These are phyloP conservation scores for Phaeoacremonium minimum DNA, from an alignment of 2,329 filamentous ascomycete genomes.

Conservation along the genomic window DNA sequence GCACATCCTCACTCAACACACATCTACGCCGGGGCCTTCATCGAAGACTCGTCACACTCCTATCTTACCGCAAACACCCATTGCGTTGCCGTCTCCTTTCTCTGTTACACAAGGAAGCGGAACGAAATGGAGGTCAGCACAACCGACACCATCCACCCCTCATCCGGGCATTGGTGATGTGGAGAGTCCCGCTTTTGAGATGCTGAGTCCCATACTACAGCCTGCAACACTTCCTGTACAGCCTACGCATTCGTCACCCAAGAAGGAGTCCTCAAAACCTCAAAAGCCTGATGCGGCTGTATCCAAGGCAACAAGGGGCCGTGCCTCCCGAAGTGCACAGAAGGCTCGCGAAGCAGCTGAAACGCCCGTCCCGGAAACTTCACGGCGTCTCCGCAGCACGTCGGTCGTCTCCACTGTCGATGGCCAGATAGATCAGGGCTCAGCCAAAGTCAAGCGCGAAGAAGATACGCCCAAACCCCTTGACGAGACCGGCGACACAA, in stretches of 20 bases:
- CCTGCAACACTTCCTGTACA: slow-evolving; percentile 30
- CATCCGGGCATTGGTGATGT: slow-evolving; percentile 30
- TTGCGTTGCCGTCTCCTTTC: slow-evolving; percentile 7
- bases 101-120: slow-evolving; percentile 27
- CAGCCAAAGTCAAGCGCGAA: slow-evolving; percentile 53
- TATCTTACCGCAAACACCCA: slow-evolving; percentile 14
- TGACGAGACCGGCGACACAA: slow-evolving; percentile 53
- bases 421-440: slow-evolving; percentile 37
- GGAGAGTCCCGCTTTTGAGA: slow-evolving; percentile 52
- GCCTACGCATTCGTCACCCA: slow-evolving; percentile 24
- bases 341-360: slow-evolving; percentile 25
- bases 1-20: slow-evolving; percentile 7
- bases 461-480: slow-evolving; percentile 48
- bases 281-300: slow-evolving; percentile 17
- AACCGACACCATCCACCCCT: slow-evolving; percentile 55
- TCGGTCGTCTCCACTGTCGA: slow-evolving; percentile 9
- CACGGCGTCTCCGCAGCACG: slow-evolving; percentile 6
- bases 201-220: slow-evolving; percentile 49
- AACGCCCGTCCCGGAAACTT: no score
- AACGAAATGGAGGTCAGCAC: slow-evolving; percentile 54
- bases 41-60: slow-evolving; percentile 5
- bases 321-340: slow-evolving; percentile 29
- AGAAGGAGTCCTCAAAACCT: slow-evolving; percentile 24
- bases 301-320: slow-evolving; percentile 10
- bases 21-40: slow-evolving; percentile 4